Conservation (phyloP, 73 alveolate genomes). For the Stentor coeruleus region DNA sequence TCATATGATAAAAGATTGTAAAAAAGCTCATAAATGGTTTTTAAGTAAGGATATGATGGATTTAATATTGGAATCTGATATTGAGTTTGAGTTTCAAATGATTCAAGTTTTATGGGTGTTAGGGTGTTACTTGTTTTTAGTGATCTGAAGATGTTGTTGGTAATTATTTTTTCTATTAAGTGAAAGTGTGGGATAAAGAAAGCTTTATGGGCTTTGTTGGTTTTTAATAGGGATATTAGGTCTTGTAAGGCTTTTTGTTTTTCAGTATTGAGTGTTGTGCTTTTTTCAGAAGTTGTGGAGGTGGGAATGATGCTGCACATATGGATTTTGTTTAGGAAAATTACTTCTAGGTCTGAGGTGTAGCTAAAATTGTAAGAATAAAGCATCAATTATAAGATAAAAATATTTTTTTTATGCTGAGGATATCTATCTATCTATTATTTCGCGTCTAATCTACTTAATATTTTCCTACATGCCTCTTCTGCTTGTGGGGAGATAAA, state of each 20-base stretch:
- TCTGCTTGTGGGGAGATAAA: not conserved
- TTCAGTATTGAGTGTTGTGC: slow-evolving; percentile 66
- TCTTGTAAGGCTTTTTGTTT: slow-evolving; percentile 68
- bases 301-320: slow-evolving; percentile 49
- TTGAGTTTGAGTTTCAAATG: slow-evolving; percentile 53
- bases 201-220: slow-evolving; percentile 56
- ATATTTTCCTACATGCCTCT: not conserved
- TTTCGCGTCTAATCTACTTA: not conserved
- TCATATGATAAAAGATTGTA: slow-evolving; percentile 18
- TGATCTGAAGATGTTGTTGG: slow-evolving; percentile 86
- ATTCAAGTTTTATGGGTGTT: slow-evolving; percentile 25
- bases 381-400: too few relatives aligned
- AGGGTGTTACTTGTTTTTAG: slow-evolving; percentile 65
- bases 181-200: slow-evolving; percentile 77
- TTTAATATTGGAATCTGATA: slow-evolving; percentile 38
- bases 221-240: slow-evolving; percentile 51
- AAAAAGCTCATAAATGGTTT: slow-evolving; percentile 75
- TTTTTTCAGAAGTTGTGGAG: slow-evolving; percentile 78
- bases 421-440: too few relatives aligned
- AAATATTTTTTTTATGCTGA: too few relatives aligned
- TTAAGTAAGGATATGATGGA: slow-evolving; percentile 70
- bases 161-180: slow-evolving; percentile 78
- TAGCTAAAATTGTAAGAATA: too few relatives aligned
- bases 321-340: slow-evolving; percentile 42
- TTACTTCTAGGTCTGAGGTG: too few relatives aligned